Base-by-base conservation (phyloP, 2,329 filamentous ascomycete genomes). In the Verruconis gallopava region DNA sequence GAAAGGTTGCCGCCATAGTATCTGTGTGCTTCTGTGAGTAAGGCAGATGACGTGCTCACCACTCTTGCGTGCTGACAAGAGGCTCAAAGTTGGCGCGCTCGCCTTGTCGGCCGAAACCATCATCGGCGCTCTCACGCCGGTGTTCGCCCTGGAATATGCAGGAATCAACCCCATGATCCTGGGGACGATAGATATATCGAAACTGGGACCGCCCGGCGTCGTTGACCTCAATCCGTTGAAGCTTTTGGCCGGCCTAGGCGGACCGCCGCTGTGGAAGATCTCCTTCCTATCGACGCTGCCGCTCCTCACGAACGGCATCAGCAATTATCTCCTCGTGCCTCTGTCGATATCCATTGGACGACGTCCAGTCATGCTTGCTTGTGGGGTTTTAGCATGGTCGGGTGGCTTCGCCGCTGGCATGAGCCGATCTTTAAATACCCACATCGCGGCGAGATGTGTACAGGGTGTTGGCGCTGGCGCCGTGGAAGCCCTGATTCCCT, bases 381-480 rank as follows among this genome's bases (percentile, higher is more conserved):
- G 47, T 32, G 54, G 54, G 21, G 43, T 55, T 1, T 36, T 55
- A 20, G 54, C 54, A 33, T 50, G 53, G 28, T 34, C 19, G 2
- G 54, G 54, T 9, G 49, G 48, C 2, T 28, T 56, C n/a, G 55
- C 52, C 52, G 52, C 54, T 6, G 54, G 52, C 17, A 45, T 41
- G 37, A 55, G 52, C 40, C 36, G 45, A 20, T 50, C 47, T 13
- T 37, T 56, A 9, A 46, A 44, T 4, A 49, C 46, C 5, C 54
- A 56, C 38, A 43, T 56, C 5, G 53, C 44, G 12, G 54, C 53
- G 9, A 46, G 54, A 20, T 53, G 49, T 33, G 33, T 56, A 3
- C 54, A 56, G 36, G 54, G 48, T 6, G 34, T 56, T 5, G 54
- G 54, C 19, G 54, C 54, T 3, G 54, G 54, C 35, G 55, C 54